Evolutionary conservation across 495 filamentous ascomycete species (phyloP).

Genomic region (Penicillium malachiteum): DNA sequence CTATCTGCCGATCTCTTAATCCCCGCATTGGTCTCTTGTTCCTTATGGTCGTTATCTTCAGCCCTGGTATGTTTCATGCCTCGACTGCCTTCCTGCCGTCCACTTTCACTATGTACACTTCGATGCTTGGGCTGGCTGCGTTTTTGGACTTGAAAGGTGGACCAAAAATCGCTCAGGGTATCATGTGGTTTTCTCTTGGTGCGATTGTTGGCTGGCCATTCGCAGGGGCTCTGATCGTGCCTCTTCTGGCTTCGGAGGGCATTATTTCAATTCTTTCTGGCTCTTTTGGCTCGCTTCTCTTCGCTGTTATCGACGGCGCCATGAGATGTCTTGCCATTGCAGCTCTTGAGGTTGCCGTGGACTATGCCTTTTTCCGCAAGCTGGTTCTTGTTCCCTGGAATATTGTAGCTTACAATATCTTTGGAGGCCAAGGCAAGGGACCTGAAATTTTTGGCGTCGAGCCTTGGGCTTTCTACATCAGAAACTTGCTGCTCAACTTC

Average conservation of each 20-base stretch:
- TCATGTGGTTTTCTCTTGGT: slow-evolving; percentile 91
- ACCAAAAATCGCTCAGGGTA: slow-evolving; percentile 72
- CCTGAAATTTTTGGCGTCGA: slow-evolving; percentile 96
- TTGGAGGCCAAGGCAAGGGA: slow-evolving; percentile 71
- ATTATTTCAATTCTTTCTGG: slow-evolving; percentile 61
- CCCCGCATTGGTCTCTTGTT: slow-evolving; percentile 81
- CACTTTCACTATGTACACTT: slow-evolving; percentile 95
- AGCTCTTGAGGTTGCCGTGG: slow-evolving; percentile 61
- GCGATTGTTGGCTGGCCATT: slow-evolving; percentile 96
- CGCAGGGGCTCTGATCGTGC: slow-evolving; percentile 75
- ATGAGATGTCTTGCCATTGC: slow-evolving; percentile 64
- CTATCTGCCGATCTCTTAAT: slow-evolving; percentile 71
- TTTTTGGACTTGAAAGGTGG: slow-evolving; percentile 85
- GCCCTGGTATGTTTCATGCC: slow-evolving; percentile 91
- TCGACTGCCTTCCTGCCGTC: slow-evolving; percentile 85
- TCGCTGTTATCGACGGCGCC: slow-evolving; percentile 63
- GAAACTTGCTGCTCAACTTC: slow-evolving; percentile 91
- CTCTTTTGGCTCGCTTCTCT: slow-evolving; percentile 52
- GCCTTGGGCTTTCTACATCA: slow-evolving; percentile 94
- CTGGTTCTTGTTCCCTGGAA: slow-evolving; percentile 80
- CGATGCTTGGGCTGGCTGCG: slow-evolving; percentile 78
- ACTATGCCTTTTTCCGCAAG: slow-evolving; percentile 80
- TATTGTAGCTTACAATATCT: slow-evolving; percentile 94
- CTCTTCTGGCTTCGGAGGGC: slow-evolving; percentile 76
- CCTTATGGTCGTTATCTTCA: slow-evolving; percentile 69